A percentile compares a stretch with the other conserved stretches of the same genome.
Evolutionary conservation across 1,139 yeast species (phyloP).

Genomic region (Pichia sp.): DNA sequence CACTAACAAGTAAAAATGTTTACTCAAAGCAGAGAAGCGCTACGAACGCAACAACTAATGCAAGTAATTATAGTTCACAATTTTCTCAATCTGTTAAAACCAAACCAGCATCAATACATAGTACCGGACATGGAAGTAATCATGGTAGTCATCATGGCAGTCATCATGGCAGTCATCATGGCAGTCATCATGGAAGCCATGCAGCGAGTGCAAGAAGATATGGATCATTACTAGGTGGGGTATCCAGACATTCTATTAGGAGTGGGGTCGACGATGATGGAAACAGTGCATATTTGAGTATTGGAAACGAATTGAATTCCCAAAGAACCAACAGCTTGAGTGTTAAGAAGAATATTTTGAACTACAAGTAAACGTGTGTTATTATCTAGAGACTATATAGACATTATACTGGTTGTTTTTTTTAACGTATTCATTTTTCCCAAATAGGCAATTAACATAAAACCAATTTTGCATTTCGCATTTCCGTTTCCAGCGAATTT

Average conservation of each 20-base stretch:
- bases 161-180: conserved; percentile 1
- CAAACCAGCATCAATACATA: conserved; percentile 5
- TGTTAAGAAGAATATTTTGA: conserved; percentile 10
- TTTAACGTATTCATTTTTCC: not conserved
- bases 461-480: no score
- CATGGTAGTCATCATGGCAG: conserved; percentile 5
- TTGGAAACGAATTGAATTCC: not conserved
- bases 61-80: conserved; percentile 7
- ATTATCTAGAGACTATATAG: not conserved
- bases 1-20: conserved; percentile 14
- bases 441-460: not conserved
- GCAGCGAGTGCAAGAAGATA: not conserved
- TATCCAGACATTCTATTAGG: conserved; percentile 8
- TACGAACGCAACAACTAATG: not conserved
- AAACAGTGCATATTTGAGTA: not conserved
- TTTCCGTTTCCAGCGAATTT: not conserved
- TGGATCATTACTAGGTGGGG: conserved; percentile 1
- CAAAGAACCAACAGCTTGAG: conserved; percentile 2
- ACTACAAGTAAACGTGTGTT: conserved; percentile 7
- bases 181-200: not conserved
- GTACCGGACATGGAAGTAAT: conserved; percentile 7
- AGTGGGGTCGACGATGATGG: conserved; percentile 7
- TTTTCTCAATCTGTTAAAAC: conserved; percentile 1
- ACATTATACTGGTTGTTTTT: not conserved
- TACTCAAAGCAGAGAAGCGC: conserved; percentile 14